Conservation (phyloP, 2,329 filamentous ascomycete species). For the Penicillium sp. region DNA sequence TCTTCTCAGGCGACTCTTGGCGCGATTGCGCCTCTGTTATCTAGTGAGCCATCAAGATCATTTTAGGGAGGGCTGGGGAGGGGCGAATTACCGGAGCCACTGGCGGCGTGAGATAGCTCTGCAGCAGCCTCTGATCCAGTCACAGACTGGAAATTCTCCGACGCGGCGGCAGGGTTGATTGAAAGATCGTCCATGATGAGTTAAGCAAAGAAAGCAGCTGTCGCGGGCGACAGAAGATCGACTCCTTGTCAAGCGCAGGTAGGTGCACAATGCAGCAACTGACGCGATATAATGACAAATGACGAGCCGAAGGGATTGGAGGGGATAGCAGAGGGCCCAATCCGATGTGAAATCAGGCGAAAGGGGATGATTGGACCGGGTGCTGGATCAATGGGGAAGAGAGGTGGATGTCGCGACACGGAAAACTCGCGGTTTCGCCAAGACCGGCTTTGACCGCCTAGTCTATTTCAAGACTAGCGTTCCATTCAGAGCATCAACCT, state of each 20-base stretch:
- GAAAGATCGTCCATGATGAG: conserved; percentile 40
- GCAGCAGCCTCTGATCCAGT: conserved; percentile 30
- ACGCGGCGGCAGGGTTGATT: conserved; percentile 24
- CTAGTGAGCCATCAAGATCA: conserved; percentile 21
- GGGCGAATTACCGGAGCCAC: conserved; percentile 32
- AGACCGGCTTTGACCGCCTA: conserved; percentile 17
- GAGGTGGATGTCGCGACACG: conserved; percentile 34
- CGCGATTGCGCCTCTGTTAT: conserved; percentile 34
- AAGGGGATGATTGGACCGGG: conserved; percentile 23
- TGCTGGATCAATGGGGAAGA: conserved; percentile 27
- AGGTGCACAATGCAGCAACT: conserved; percentile 13
- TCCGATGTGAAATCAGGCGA: conserved; percentile 14
- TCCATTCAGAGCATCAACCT: background rate
- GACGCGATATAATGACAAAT: conserved; percentile 2
- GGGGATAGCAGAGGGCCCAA: conserved; percentile 4
- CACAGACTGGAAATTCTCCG: conserved; percentile 29
- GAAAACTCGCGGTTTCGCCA: conserved; percentile 37
- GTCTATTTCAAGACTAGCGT: background rate
- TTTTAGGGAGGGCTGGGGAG: conserved; percentile 7
- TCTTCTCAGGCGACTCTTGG: conserved; percentile 33
- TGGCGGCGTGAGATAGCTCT: conserved; percentile 27
- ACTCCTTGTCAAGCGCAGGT: conserved; percentile 29
- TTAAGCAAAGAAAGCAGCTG: conserved; percentile 26
- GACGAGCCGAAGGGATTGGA: conserved; percentile 10
- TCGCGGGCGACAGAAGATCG: conserved; percentile 32